A percentile compares a stretch with the other conserved stretches of the same genome.
phyloP scores from a whole-genome alignment of 2,329 filamentous ascomycete species.

The Fusarium anthophilum region DNA sequence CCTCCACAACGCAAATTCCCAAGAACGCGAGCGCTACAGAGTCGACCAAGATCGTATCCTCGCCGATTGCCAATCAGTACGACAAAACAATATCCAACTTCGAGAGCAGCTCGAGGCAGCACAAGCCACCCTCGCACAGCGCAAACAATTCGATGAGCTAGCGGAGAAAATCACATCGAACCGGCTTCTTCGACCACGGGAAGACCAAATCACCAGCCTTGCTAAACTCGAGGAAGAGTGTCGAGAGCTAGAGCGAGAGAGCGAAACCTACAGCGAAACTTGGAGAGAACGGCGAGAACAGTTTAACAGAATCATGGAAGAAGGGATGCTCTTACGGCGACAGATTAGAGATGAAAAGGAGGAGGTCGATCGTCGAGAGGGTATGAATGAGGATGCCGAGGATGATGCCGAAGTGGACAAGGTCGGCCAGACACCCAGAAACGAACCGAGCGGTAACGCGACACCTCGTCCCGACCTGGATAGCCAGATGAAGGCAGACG shows the following conservation, averaged over 20 bases:
- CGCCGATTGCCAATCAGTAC: constrained; percentile 79
- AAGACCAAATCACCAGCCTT: constrained; percentile 81
- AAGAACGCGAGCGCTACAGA: constrained; percentile 85
- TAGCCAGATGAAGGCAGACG: constrained; percentile 42
- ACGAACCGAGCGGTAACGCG: constrained; percentile 61
- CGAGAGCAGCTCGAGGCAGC: constrained; percentile 80
- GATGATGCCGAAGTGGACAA: constrained; percentile 62
- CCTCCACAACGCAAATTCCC: constrained; percentile 81
- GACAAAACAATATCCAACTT: constrained; percentile 77
- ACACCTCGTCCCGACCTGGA: constrained; percentile 60
- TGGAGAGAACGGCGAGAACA: constrained; percentile 88
- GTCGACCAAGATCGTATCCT: constrained; percentile 82
- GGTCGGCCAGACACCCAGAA: constrained; percentile 60
- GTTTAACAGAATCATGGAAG: constrained; percentile 88
- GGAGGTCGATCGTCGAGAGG: constrained; percentile 87
- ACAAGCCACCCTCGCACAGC: constrained; percentile 76
- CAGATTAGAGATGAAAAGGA: constrained; percentile 96
- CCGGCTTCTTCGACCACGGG: constrained; percentile 80
- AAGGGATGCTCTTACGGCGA: constrained; percentile 85
- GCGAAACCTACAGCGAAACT: constrained; percentile 79
- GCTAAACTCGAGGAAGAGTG: constrained; percentile 90
- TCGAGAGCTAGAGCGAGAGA: constrained; percentile 84
- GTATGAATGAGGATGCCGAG: constrained; percentile 76
- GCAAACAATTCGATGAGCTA: constrained; percentile 87
- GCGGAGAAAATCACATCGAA: constrained; percentile 89